Conservation (phyloP, 1,284 basidiomycete genomes). For the Cutaneotrichosporon dermatis region DNA sequence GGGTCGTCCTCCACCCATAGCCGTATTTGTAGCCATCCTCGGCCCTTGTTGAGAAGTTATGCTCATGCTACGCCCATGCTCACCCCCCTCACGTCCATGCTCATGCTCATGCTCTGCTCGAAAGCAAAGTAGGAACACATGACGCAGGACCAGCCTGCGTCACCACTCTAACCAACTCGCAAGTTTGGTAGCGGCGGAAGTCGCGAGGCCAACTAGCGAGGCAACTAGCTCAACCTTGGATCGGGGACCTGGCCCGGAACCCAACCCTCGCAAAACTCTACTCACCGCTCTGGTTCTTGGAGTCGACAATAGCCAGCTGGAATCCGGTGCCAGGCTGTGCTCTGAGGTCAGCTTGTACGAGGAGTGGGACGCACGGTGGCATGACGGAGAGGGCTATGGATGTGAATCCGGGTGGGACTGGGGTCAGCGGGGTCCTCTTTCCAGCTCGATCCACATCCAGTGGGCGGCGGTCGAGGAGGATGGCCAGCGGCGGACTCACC, state of each 20-base stretch:
- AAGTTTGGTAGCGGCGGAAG: neutral
- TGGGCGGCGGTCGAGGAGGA: too few relatives aligned
- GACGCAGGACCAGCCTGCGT: too few relatives aligned
- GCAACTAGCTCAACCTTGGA: neutral
- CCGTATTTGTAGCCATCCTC: too few relatives aligned
- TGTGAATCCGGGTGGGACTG: neutral
- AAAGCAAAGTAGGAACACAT: too few relatives aligned
- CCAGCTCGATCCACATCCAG: too few relatives aligned
- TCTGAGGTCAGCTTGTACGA: constrained; percentile 1
- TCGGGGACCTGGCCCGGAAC: neutral
- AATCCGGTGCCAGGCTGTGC: constrained; percentile 1
- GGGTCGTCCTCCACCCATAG: too few relatives aligned
- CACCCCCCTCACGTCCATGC: too few relatives aligned
- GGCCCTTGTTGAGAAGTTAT: too few relatives aligned
- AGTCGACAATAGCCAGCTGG: neutral
- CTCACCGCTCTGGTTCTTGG: constrained; percentile 3
- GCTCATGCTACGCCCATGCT: too few relatives aligned
- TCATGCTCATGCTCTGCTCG: too few relatives aligned
- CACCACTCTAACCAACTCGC: too few relatives aligned
- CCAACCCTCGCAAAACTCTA: neutral
- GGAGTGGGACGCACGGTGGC: neutral
- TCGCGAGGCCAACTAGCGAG: neutral
- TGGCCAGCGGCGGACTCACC: neutral
- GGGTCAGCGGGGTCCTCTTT: too few relatives aligned
- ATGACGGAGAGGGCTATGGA: neutral